Percentiles rank a stretch among this genome's conserved stretches.
Evolutionary conservation across 2,329 filamentous ascomycete genomes (phyloP).

Genomic region (Penicillium janthinellum): DNA sequence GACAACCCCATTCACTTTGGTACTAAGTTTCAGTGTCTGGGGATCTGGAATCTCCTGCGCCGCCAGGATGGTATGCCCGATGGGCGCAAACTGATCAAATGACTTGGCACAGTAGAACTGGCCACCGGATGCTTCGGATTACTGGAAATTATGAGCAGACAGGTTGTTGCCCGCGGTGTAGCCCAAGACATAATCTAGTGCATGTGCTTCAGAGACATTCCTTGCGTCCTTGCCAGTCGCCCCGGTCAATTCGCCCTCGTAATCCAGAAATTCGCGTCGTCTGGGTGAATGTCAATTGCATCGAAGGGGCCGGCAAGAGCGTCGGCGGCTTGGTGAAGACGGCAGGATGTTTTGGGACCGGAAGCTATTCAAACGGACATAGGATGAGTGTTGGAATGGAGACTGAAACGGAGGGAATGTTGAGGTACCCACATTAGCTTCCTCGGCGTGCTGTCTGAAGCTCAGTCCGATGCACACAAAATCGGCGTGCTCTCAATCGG

Average conservation of each 20-base stretch:
- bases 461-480: slow-evolving; percentile 23
- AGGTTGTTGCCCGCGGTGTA: slow-evolving; percentile 39
- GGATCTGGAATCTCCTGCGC: slow-evolving; percentile 34
- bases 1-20: slow-evolving; percentile 40
- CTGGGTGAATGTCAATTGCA: slow-evolving; percentile 6
- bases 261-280: slow-evolving; percentile 10
- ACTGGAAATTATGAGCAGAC: slow-evolving; percentile 33
- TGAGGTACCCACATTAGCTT: slow-evolving; percentile 17
- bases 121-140: slow-evolving; percentile 28
- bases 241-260: slow-evolving; percentile 25
- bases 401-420: neutral
- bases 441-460: slow-evolving; percentile 21
- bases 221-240: slow-evolving; percentile 25
- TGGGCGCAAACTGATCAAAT: slow-evolving; percentile 41
- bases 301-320: slow-evolving; percentile 12
- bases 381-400: neutral
- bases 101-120: slow-evolving; percentile 48
- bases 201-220: slow-evolving; percentile 22
- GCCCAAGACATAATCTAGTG: slow-evolving; percentile 32
- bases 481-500: slow-evolving; percentile 16
- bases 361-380: neutral
- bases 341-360: slow-evolving; percentile 4
- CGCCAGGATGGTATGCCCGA: slow-evolving; percentile 43
- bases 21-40: slow-evolving; percentile 34
- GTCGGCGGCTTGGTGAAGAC: slow-evolving; percentile 26